Base-by-base conservation (phyloP, 2,329 filamentous ascomycete genomes). In the Phyllachora maydis region DNA sequence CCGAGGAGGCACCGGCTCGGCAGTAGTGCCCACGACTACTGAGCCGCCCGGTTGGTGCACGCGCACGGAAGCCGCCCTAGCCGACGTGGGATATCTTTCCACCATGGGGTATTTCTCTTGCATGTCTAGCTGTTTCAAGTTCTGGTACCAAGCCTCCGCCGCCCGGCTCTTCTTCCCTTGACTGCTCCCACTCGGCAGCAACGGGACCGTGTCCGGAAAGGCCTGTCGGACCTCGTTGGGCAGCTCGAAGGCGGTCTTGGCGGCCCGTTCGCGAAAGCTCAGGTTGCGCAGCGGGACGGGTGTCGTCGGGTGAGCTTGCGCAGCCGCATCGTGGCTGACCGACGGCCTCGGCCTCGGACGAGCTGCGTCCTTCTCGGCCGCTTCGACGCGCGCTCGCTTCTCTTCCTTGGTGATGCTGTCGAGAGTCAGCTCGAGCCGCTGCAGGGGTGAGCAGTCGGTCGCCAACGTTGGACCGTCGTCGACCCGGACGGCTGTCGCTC, bases 351-450 rank as follows among this genome's bases (percentile, higher is more conserved):
- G 30, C 26, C 34, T 34, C 23, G 20, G 8, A n/a, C 20, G 8
- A 14, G 13, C 20, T 9, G 11, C 8, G 8, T 22, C 20, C 34
- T 69, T 59, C 44, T 93, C 85, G 5, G 81, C 81, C 37, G 85
- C 76, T 41, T 82, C 65, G 4, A 85, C 68, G 22, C 79, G 65
- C 6, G 82, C 81, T 32, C 85, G 65, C 46, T 91, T 90, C 48
- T 93, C 83, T 49, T 93, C 83, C 46, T 93, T 95, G 45, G 77
- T 92, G 46, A 93, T 85, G 49, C 77, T 82, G 46, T 75, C 76
- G 39, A 95, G 62, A 38, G 79, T 88, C 40, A 78, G 67, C 54
- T 98, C 85, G 35, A 98, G 65, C 53, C 74, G 88, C 47, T 98
- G 85, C 24, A 98, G 60, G 24, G 90, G 88, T 32, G 85, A 95